Percentiles rank a stretch among this genome's conserved stretches.
phyloP scores from a whole-genome alignment of 1,284 basidiomycete species.

The Quambalaria eucalypti region DNA sequence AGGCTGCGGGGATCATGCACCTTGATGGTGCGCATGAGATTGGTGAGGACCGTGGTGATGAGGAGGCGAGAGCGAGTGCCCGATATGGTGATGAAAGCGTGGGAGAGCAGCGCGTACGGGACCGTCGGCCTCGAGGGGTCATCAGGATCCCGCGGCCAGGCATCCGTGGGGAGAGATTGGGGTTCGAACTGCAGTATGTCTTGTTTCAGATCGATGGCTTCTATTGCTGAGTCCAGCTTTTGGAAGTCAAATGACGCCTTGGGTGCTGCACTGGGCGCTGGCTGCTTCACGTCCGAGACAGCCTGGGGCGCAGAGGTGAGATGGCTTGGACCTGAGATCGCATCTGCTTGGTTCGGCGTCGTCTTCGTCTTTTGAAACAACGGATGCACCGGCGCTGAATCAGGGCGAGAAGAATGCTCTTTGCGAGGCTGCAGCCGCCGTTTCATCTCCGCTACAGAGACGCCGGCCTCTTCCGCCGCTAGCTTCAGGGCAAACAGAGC shows the following conservation, averaged over 20 bases:
- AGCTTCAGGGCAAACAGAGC: background rate
- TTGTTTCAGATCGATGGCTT: conserved; percentile 31
- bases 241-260: conserved; percentile 11
- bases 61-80: conserved; percentile 70
- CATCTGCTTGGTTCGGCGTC: background rate
- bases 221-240: conserved; percentile 24
- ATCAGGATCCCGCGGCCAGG: conserved; percentile 23
- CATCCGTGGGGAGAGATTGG: conserved; percentile 16
- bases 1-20: conserved; percentile 63
- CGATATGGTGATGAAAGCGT: conserved; percentile 64
- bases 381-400: background rate
- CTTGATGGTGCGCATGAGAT: conserved; percentile 64
- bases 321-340: too few species aligned
- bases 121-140: conserved; percentile 48
- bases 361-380: background rate
- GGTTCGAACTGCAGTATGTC: conserved; percentile 46
- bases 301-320: background rate
- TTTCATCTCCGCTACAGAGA: background rate
- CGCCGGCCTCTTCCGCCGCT: background rate
- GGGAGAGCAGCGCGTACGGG: conserved; percentile 73
- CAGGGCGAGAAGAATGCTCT: too few species aligned
- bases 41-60: conserved; percentile 72
- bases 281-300: background rate
- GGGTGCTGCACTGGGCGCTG: background rate
- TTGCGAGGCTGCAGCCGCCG: background rate